phyloP scores from a whole-genome alignment of 345 rosid genomes.

The Camelina neglecta region DNA sequence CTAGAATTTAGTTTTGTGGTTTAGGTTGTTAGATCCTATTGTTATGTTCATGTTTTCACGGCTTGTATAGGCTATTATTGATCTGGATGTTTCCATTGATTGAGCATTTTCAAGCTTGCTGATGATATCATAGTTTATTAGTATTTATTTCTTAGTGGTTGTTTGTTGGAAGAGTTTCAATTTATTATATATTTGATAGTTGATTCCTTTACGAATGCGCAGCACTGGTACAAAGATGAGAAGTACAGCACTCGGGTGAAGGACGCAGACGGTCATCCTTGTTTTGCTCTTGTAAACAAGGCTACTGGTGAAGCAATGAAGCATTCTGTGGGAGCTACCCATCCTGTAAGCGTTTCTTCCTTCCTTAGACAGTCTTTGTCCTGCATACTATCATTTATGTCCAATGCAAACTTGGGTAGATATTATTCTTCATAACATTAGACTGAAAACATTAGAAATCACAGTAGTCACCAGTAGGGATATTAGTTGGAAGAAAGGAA shows the following conservation, averaged over 20 bases:
- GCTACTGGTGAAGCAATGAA: slow-evolving; percentile 86
- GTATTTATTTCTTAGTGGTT: neutral
- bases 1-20: neutral
- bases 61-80: neutral
- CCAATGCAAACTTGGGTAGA: neutral
- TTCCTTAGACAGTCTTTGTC: neutral
- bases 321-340: slow-evolving; percentile 74
- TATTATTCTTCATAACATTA: neutral
- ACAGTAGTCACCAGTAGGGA: neutral
- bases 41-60: neutral
- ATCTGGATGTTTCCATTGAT: neutral
- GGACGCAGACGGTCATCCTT: slow-evolving; percentile 77
- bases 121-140: neutral
- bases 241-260: slow-evolving; percentile 80
- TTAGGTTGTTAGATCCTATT: neutral
- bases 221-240: slow-evolving; percentile 95
- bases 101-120: neutral
- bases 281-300: slow-evolving; percentile 86
- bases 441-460: neutral
- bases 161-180: neutral
- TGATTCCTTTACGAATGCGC: slow-evolving; percentile 1
- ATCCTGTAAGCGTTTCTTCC: slow-evolving; percentile 65
- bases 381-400: neutral
- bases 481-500: neutral
- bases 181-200: neutral